Conservation (phyloP, 225 moss, liverwort and hornwort genomes). For the Bryoerythrophyllum caledonicum region DNA sequence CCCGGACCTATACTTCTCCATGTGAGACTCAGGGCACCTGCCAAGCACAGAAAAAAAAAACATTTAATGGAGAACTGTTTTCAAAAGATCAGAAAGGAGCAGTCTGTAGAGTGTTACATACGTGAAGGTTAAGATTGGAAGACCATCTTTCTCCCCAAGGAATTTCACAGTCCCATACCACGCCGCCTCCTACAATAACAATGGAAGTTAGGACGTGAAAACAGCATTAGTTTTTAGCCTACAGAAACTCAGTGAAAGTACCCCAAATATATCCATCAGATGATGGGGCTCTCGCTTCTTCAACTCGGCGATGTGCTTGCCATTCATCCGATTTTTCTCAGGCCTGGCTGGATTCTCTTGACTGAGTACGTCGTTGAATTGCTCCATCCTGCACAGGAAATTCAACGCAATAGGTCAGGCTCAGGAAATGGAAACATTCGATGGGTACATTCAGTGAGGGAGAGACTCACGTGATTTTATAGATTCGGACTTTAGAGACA, state of each 20-base stretch:
- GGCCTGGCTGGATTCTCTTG: conserved; percentile 57
- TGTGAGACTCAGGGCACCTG: conserved; percentile 46
- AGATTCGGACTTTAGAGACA: conserved; percentile 55
- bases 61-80: background rate
- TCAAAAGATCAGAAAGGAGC: background rate
- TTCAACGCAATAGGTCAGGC: background rate
- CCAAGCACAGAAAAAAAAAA: too few species aligned
- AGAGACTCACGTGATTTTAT: conserved; percentile 72
- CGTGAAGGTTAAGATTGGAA: conserved; percentile 63
- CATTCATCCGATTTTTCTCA: conserved; percentile 28
- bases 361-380: conserved; percentile 65
- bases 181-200: conserved; percentile 21
- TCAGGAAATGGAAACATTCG: background rate
- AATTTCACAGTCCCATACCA: conserved; percentile 53
- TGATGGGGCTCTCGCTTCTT: conserved; percentile 25
- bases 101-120: conserved; percentile 16
- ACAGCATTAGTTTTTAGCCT: background rate
- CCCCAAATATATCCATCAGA: conserved; percentile 39
- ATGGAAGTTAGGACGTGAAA: background rate
- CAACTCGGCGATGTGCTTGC: conserved; percentile 26
- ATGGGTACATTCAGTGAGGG: background rate
- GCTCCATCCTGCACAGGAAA: conserved; percentile 49
- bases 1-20: conserved; percentile 47
- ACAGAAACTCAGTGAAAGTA: background rate
- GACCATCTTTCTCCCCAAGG: conserved; percentile 52